phyloP scores from a whole-genome alignment of 2,329 filamentous ascomycete genomes.

The Blastomyces percursus region DNA sequence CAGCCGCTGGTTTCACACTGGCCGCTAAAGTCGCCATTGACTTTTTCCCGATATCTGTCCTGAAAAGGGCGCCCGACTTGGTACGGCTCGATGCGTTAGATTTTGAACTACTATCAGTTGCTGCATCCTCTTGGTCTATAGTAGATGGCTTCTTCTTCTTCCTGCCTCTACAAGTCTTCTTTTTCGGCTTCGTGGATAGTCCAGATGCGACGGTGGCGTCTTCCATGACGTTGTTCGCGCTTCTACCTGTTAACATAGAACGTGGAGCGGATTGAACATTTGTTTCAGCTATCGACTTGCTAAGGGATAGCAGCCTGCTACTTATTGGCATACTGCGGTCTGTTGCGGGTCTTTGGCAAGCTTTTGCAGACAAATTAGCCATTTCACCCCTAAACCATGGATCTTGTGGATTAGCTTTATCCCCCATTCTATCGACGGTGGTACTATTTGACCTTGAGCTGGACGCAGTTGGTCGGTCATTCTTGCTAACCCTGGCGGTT shows the following conservation, averaged over 20 bases:
- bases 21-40: background rate
- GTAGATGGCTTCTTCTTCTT: background rate
- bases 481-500: background rate
- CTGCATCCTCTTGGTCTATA: background rate
- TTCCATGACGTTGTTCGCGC: background rate
- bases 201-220: background rate
- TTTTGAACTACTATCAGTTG: background rate
- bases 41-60: background rate
- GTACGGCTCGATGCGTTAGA: background rate
- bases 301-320: background rate
- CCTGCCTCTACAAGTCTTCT: background rate
- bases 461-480: background rate
- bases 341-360: background rate
- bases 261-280: background rate
- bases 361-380: background rate
- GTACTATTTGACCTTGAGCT: background rate
- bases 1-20: background rate
- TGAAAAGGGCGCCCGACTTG: background rate
- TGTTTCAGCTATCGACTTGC: background rate
- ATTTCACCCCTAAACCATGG: background rate
- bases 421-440: background rate
- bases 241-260: background rate
- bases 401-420: background rate
- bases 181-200: background rate
- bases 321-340: background rate